Evolutionary conservation across 306 rosid species (phyloP), one percentile per base, ranked within the genome.

Genomic region (Inga laurina): DNA sequence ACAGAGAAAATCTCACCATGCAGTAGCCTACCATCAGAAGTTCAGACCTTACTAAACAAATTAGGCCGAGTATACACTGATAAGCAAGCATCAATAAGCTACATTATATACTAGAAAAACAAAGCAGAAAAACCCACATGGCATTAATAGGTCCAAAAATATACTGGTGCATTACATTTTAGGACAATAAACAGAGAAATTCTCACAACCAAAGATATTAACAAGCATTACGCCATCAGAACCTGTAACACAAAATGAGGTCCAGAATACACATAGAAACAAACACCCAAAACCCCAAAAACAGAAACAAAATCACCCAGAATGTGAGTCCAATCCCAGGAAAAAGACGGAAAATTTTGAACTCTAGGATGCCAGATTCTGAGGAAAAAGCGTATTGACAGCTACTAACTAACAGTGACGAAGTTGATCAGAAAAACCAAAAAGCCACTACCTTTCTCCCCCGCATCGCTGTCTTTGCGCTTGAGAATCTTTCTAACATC

Each of bases 401-500:
- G 49, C 49, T 18, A 49, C 45, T 21, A 76, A 76, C n/a, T 18
- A 54, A 74, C 65, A 27, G 8, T 64, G 37, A 30, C 10, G 22
- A 70, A 2, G 44, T 15, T 48, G 37, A 49, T 14, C 37, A 39
- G 13, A 57, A 37, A 79, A 75, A 56, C 19, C 21, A 41, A 8
- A 70, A 39, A 22, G 64, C 27, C 44, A 10, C 70, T 4, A 37
- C 99, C 98, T 83, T 86, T 93, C 85, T 93, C 93, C 32, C 99
- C 99, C 72, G 98, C 98, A 90, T 96, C 99, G 74, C 98, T 96
- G 75, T 93, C 99, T 80, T 93, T 92, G 85, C 98, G 96, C 85
- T 96, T 96, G 81, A 96, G 98, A 85, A 91, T 92, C 93, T 92
- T 96, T 77, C 93, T 88, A 10, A 93, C 91, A 65, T 89, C 93